These are phyloP conservation scores for Pelargonium cotyledonis DNA, from an alignment of 441 rosid species.

Conservation along the genomic window DNA sequence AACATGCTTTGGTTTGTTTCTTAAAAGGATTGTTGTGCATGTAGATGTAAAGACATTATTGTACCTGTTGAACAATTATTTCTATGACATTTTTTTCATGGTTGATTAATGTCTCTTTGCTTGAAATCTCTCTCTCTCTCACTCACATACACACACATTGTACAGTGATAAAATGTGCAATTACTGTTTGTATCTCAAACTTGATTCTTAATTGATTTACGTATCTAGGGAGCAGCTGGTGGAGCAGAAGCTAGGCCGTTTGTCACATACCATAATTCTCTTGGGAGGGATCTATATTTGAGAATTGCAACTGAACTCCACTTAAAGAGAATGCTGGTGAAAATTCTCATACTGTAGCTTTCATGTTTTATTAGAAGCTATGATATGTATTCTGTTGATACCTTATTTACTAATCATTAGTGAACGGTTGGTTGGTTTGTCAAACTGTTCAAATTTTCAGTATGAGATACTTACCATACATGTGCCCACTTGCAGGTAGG, in stretches of 20 bases:
- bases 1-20: background rate
- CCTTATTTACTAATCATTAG: background rate
- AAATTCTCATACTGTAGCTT: constrained; percentile 18
- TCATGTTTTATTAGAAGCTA: background rate
- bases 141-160: background rate
- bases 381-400: background rate
- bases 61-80: background rate
- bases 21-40: background rate
- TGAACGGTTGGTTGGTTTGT: background rate
- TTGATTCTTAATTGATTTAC: constrained; percentile 38
- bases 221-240: constrained; percentile 90
- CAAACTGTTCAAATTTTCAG: too few relatives aligned
- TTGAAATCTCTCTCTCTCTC: background rate
- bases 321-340: constrained; percentile 92
- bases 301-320: constrained; percentile 97
- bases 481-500: too few relatives aligned
- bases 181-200: constrained; percentile 15
- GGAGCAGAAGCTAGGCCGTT: constrained; percentile 99
- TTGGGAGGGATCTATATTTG: constrained; percentile 80
- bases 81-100: background rate
- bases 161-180: background rate
- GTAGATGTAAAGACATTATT: background rate
- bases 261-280: constrained; percentile 85
- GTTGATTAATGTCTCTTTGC: background rate
- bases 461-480: too few relatives aligned